These are phyloP conservation scores for Entomortierella beljakovae DNA, from an alignment of 192 early-diverging fungal genomes.

Conservation along the genomic window DNA sequence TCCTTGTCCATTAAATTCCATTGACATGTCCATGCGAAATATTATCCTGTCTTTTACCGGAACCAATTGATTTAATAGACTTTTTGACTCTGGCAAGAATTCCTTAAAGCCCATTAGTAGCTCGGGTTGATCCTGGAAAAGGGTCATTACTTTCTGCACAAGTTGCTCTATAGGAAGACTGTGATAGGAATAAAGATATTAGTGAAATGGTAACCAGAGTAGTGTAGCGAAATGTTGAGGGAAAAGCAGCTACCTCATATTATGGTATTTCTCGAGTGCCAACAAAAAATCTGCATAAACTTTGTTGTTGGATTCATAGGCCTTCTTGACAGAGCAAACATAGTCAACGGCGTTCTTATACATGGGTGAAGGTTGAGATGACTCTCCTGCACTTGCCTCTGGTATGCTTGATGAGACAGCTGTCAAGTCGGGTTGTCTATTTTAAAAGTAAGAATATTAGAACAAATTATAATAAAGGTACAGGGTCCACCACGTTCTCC, in stretches of 20 bases:
- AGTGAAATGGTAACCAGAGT: not conserved
- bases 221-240: not conserved
- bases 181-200: not conserved
- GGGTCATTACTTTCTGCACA: slow-evolving; percentile 41
- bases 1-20: not conserved
- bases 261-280: slow-evolving; percentile 40
- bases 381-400: not conserved
- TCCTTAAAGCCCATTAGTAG: slow-evolving; percentile 48
- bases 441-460: not conserved
- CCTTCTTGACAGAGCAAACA: slow-evolving; percentile 39
- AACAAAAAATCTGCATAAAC: slow-evolving; percentile 37
- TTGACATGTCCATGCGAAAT: not conserved
- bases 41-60: slow-evolving; percentile 14
- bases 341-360: slow-evolving; percentile 47
- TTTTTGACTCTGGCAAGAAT: slow-evolving; percentile 43
- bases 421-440: slow-evolving; percentile 1
- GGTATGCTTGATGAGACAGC: not conserved
- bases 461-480: not conserved
- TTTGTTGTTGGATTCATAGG: slow-evolving; percentile 34
- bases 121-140: slow-evolving; percentile 51
- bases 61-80: slow-evolving; percentile 37
- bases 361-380: slow-evolving; percentile 19
- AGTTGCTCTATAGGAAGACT: slow-evolving; percentile 37
- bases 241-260: slow-evolving; percentile 12
- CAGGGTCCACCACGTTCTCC: slow-evolving; percentile 1